phyloP scores from a whole-genome alignment of 192 early-diverging fungal species.

The Entomortierella beljakovae region DNA sequence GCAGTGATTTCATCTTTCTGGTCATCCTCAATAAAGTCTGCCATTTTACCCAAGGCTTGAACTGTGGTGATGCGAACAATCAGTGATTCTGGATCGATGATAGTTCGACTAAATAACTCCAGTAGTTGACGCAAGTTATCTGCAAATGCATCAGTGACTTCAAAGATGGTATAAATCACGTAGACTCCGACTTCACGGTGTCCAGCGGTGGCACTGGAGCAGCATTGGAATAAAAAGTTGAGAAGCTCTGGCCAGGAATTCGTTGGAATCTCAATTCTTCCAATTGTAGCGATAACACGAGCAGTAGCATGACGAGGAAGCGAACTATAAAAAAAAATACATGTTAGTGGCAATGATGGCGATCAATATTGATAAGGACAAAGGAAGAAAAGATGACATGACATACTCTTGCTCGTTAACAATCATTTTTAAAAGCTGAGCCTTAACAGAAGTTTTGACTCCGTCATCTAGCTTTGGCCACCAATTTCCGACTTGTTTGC shows the following conservation, averaged over 20 bases:
- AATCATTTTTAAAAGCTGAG: slow-evolving; percentile 76
- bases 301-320: slow-evolving; percentile 83
- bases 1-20: slow-evolving; percentile 75
- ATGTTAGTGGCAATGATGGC: background rate
- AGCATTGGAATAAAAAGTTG: slow-evolving; percentile 83
- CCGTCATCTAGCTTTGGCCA: slow-evolving; percentile 77
- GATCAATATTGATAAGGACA: background rate
- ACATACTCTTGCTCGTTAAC: slow-evolving; percentile 78
- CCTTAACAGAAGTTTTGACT: slow-evolving; percentile 70
- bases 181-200: slow-evolving; percentile 92
- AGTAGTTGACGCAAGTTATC: slow-evolving; percentile 75
- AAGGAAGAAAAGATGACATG: background rate
- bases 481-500: slow-evolving; percentile 82
- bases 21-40: slow-evolving; percentile 82
- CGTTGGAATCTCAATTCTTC: slow-evolving; percentile 81
- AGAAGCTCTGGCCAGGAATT: slow-evolving; percentile 85
- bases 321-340: slow-evolving; percentile 53
- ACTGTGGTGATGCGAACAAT: slow-evolving; percentile 84
- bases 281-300: slow-evolving; percentile 91
- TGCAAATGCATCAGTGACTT: slow-evolving; percentile 78
- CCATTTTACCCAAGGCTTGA: slow-evolving; percentile 82
- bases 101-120: slow-evolving; percentile 76
- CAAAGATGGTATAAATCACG: slow-evolving; percentile 88
- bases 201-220: slow-evolving; percentile 73
- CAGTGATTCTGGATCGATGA: slow-evolving; percentile 87